These are phyloP conservation scores for Ballota nigra DNA, from an alignment of 257 asterid genomes.

Conservation along the genomic window DNA sequence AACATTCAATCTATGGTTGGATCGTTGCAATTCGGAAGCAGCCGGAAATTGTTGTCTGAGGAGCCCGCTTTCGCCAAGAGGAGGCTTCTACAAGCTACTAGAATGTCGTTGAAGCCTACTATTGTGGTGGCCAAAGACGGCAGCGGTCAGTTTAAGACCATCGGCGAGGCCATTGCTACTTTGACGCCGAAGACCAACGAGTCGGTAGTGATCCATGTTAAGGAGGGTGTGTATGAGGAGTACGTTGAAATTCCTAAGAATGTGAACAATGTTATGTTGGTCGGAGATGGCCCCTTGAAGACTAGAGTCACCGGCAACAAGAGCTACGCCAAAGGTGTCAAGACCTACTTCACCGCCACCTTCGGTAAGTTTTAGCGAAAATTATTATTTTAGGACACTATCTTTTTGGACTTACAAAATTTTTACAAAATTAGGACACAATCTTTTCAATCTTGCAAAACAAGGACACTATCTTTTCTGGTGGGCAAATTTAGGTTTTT, in stretches of 20 bases:
- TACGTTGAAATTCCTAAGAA: constrained; percentile 32
- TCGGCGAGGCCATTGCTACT: constrained; percentile 42
- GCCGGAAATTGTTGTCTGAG: constrained; percentile 33
- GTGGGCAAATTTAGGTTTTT: too few species aligned
- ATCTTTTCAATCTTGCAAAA: too few species aligned
- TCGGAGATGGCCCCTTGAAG: constrained; percentile 57
- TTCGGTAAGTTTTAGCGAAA: constrained; percentile 14
- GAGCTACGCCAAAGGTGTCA: constrained; percentile 30
- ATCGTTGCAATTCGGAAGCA: constrained; percentile 15
- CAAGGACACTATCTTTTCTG: too few species aligned
- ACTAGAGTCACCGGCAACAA: constrained; percentile 49
- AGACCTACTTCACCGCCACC: constrained; percentile 52
- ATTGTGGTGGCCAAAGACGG: constrained; percentile 66
- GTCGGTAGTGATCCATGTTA: constrained; percentile 35
- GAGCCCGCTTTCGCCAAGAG: not conserved
- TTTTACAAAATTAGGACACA: too few species aligned
- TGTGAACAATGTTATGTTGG: constrained; percentile 30
- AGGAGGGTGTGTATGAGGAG: constrained; percentile 56
- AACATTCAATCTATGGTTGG: constrained; percentile 16
- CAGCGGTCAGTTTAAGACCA: constrained; percentile 43
- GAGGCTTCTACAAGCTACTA: not conserved
- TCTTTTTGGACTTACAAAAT: too few species aligned
- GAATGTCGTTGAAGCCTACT: constrained; percentile 1
- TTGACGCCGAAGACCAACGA: constrained; percentile 26
- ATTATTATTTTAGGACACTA: too few species aligned